phyloP scores from a whole-genome alignment of 2,329 filamentous ascomycete species.

The Alternaria burnsii region DNA sequence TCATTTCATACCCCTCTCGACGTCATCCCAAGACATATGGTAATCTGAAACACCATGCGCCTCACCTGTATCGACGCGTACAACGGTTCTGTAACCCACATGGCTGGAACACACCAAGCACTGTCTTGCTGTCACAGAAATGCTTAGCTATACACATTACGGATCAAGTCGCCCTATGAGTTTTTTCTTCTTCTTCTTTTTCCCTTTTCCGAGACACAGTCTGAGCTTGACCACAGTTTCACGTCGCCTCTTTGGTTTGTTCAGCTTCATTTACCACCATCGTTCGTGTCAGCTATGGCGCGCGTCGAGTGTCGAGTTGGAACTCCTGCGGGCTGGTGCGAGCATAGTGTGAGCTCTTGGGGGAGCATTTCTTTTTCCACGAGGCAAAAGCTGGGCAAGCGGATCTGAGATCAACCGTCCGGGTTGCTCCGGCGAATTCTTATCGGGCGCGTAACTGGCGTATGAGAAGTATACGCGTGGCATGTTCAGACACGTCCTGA shows the following conservation, averaged over 20 bases:
- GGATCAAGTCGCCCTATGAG: neutral
- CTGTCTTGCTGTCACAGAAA: conserved; percentile 6
- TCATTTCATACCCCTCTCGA: neutral
- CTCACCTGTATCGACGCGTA: neutral
- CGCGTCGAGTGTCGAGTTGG: neutral
- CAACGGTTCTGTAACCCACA: conserved; percentile 1
- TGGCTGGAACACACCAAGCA: conserved; percentile 4
- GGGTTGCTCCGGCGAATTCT: neutral
- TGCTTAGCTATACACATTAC: neutral
- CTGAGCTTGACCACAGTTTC: neutral
- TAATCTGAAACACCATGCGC: conserved; percentile 2
- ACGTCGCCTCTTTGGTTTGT: neutral
- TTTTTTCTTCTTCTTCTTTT: neutral
- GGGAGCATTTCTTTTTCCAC: neutral
- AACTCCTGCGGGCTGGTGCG: neutral
- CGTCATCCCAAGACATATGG: neutral
- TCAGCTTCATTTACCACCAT: neutral
- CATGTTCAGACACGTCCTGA: neutral
- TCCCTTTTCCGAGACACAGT: neutral
- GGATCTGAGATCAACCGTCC: neutral
- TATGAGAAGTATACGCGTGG: neutral
- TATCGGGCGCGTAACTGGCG: conserved; percentile 1
- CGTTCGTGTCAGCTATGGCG: neutral
- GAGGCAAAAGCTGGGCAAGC: neutral
- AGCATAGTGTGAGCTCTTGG: neutral